Conservation (phyloP, 2,329 filamentous ascomycete genomes). For the Alternaria viburni region DNA sequence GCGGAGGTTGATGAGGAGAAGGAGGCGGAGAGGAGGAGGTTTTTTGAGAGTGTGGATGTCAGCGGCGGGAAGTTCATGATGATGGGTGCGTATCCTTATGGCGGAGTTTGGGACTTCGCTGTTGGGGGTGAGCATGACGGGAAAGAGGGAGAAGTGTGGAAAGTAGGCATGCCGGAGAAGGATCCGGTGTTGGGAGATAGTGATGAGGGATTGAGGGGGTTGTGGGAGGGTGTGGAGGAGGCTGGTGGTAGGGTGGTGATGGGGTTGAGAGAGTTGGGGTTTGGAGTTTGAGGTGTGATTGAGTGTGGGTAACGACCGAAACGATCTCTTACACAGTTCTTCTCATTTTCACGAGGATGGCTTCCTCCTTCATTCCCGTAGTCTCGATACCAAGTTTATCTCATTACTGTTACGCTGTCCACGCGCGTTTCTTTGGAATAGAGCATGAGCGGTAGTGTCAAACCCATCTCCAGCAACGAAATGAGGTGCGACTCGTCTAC, state of each 20-base stretch:
- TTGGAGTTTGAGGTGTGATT: background rate
- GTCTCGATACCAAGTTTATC: background rate
- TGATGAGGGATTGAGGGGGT: slow-evolving; percentile 46
- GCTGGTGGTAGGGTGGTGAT: background rate
- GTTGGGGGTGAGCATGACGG: slow-evolving; percentile 54
- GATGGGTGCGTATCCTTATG: slow-evolving; percentile 63
- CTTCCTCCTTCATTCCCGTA: background rate
- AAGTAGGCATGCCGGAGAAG: slow-evolving; percentile 51
- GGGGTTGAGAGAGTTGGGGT: background rate
- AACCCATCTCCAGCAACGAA: background rate
- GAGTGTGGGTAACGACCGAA: background rate
- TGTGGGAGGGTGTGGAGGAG: slow-evolving; percentile 37
- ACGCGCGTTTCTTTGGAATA: background rate
- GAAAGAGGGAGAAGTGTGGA: slow-evolving; percentile 54
- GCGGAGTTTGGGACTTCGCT: slow-evolving; percentile 59
- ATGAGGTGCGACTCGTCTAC: background rate
- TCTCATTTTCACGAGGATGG: background rate
- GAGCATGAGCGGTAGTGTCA: background rate
- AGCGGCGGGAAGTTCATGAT: slow-evolving; percentile 58
- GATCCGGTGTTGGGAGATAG: slow-evolving; percentile 58
- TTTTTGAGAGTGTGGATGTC: slow-evolving; percentile 47
- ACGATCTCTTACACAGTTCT: background rate
- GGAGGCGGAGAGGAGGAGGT: slow-evolving; percentile 43
- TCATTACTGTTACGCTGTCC: background rate
- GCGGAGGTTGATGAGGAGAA: slow-evolving; percentile 21